Percentiles rank a stretch among this genome's conserved stretches.
Conservation (phyloP, 306 rosid species). For the Phaseolus lunatus region DNA sequence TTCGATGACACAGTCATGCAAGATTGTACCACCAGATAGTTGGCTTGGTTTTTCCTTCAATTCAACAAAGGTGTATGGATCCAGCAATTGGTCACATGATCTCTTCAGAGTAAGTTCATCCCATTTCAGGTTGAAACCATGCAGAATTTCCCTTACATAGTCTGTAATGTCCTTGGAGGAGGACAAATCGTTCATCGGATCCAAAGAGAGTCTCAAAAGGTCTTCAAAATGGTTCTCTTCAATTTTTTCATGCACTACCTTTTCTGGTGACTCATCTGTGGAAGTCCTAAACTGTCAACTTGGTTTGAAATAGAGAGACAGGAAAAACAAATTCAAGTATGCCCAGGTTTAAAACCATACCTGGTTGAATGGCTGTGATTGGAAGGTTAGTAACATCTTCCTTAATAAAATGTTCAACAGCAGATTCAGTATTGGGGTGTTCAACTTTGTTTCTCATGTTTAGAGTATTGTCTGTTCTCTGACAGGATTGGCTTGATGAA, state of each 20-base stretch:
- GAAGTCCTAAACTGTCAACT: slow-evolving; percentile 37
- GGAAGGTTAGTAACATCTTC: slow-evolving; percentile 45
- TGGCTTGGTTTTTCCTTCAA: slow-evolving; percentile 50
- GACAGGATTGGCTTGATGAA: slow-evolving; percentile 49
- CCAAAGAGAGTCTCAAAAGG: slow-evolving; percentile 38
- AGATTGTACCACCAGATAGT: slow-evolving; percentile 42
- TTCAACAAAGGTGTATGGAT: slow-evolving; percentile 55
- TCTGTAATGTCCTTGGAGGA: slow-evolving; percentile 49
- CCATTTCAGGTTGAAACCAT: slow-evolving; percentile 58
- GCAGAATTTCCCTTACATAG: slow-evolving; percentile 49
- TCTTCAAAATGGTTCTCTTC: slow-evolving; percentile 47
- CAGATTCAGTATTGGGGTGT: slow-evolving; percentile 47
- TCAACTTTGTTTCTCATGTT: slow-evolving; percentile 40
- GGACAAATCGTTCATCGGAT: slow-evolving; percentile 32
- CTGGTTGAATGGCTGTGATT: slow-evolving; percentile 43
- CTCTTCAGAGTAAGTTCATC: slow-evolving; percentile 52
- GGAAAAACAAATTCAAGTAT: background rate
- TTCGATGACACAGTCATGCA: slow-evolving; percentile 64
- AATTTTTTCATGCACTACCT: slow-evolving; percentile 13
- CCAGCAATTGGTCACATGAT: slow-evolving; percentile 49
- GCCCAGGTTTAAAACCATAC: slow-evolving; percentile 46
- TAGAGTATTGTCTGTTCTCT: slow-evolving; percentile 42
- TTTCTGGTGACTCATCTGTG: slow-evolving; percentile 54
- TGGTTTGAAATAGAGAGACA: slow-evolving; percentile 31
- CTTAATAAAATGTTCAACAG: slow-evolving; percentile 40